phyloP scores from a whole-genome alignment of 441 rosid species.

The Biscutella auriculata region DNA sequence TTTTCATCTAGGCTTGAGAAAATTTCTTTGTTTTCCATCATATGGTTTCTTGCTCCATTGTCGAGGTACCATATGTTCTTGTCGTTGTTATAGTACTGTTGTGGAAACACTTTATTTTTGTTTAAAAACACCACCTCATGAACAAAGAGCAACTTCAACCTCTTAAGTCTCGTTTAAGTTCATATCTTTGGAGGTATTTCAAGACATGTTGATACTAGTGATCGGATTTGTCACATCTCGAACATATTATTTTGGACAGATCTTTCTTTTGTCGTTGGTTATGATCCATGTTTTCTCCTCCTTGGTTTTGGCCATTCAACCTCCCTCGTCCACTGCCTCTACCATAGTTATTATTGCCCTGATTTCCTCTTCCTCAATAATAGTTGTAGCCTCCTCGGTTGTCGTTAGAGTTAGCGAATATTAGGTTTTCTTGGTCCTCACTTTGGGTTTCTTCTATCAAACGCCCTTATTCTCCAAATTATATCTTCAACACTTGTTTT shows the following conservation, averaged over 20 bases:
- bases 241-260: not conserved
- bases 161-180: not conserved
- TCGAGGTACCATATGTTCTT: too few species aligned
- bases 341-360: too few species aligned
- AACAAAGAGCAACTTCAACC: not conserved
- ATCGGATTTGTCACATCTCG: not conserved
- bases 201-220: not conserved
- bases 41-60: not conserved
- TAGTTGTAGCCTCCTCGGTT: too few species aligned
- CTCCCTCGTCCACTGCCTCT: not conserved
- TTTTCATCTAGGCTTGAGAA: not conserved
- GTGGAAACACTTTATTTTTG: not conserved
- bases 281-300: too few species aligned
- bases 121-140: not conserved
- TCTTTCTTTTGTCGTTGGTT: too few species aligned
- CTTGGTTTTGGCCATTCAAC: not conserved
- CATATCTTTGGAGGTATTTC: not conserved
- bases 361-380: too few species aligned
- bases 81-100: not conserved
- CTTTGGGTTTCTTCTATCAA: not conserved
- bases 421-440: not conserved
- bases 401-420: not conserved
- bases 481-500: not conserved
- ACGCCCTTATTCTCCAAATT: not conserved
- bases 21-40: not conserved